Base-by-base conservation (phyloP, 805 yeast genomes). In the Zygotorulaspora danielsina region DNA sequence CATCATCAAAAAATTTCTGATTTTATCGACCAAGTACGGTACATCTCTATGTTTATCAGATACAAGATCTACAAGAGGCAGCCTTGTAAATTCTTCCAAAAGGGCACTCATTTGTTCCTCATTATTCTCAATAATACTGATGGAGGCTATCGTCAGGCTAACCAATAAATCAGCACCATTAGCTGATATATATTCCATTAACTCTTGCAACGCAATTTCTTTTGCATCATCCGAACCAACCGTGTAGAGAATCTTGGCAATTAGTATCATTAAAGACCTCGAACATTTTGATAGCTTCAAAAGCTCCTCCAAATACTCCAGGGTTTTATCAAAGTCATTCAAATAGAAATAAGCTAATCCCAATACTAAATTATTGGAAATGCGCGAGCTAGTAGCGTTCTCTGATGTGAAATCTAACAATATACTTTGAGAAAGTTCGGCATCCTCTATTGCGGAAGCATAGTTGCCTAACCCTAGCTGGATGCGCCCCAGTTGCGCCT, bases 121-220 rank as follows among this genome's bases (percentile, higher is more conserved):
- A 40, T 74, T 64, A 33, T 78, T 69, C 36, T 86, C 84, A 7
- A 79, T 67, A 2, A 93, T 70, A 0, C 85, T 71, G 16, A 90
- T 78, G 0, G 94, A 88, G 6, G 95, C 96, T 29, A 90, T 67
- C 1, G 87, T 75, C 42, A 89, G 61, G 0, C 85, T 80, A 2
- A 84, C 77, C 17, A 77, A 54, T 32, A 86, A 63, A 2, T 88
- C 77, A 1, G 84, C 69, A 0, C 95, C 96, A 41, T 73, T 61
- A 3, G 64, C 67, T 44, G 75, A 81, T 28, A 88, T 76, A 50
- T 72, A 77, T 17, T 73, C 70, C 50, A 84, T 81, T 31, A 90
- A 63, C 59, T 87, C 95, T 51, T 88, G 96, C 33, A 84, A 55
- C 0, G 97, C 96, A 1, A 88, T 89, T 46, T 79, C 82, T 42